phyloP scores from a whole-genome alignment of 805 yeast species.

The Myxozyma neglecta region DNA sequence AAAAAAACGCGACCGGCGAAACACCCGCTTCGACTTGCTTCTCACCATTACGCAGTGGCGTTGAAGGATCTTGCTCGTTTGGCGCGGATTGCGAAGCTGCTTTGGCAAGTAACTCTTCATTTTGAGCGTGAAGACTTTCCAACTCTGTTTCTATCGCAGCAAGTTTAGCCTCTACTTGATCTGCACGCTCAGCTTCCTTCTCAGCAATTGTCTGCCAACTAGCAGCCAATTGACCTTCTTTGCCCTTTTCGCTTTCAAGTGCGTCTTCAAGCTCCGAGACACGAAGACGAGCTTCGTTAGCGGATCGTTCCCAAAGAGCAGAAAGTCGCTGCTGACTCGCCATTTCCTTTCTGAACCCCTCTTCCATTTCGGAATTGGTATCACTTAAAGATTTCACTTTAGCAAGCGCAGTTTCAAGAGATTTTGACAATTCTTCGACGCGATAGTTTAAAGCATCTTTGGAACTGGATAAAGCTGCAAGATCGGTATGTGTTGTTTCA shows the following conservation, averaged over 20 bases:
- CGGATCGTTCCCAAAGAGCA: conserved; percentile 55
- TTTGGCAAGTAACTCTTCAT: conserved; percentile 11
- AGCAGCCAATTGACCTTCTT: conserved; percentile 43
- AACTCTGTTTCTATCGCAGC: conserved; percentile 48
- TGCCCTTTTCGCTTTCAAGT: conserved; percentile 45
- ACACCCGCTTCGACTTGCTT: background rate
- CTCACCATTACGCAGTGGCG: conserved; percentile 23
- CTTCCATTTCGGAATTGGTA: conserved; percentile 47
- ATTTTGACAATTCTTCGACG: conserved; percentile 43
- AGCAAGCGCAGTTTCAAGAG: conserved; percentile 47
- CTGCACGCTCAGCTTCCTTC: conserved; percentile 42
- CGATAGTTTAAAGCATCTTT: conserved; percentile 42
- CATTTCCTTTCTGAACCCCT: conserved; percentile 57
- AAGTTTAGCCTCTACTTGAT: conserved; percentile 44
- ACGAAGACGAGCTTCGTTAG: conserved; percentile 53
- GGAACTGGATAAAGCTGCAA: conserved; percentile 35
- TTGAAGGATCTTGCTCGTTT: conserved; percentile 9
- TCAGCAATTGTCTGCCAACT: conserved; percentile 43
- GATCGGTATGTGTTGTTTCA: conserved; percentile 43
- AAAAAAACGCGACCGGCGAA: conserved; percentile 40
- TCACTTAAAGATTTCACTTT: conserved; percentile 52
- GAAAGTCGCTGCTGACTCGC: conserved; percentile 60
- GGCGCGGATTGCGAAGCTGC: background rate
- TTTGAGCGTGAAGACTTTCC: conserved; percentile 33
- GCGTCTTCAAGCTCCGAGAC: conserved; percentile 54